phyloP scores from a whole-genome alignment of 108 stramenopile genomes.

The Nitzschia palea region DNA sequence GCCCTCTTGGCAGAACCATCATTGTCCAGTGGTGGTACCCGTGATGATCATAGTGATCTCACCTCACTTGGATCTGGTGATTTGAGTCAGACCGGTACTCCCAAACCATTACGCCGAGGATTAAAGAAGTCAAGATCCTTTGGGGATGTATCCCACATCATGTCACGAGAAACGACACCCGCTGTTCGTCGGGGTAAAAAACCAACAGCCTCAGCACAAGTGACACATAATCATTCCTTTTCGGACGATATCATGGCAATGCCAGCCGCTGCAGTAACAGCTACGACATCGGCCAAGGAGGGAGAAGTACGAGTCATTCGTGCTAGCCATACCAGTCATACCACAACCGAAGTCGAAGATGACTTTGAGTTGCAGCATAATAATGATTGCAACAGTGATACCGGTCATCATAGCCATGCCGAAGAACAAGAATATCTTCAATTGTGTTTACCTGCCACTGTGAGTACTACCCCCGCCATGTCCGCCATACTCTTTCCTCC shows the following conservation, averaged over 20 bases:
- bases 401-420: neutral
- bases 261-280: neutral
- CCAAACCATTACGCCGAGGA: neutral
- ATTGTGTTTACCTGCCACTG: neutral
- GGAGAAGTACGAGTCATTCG: neutral
- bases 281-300: neutral
- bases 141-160: neutral
- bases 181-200: neutral
- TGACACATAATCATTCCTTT: neutral
- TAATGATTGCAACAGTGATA: neutral
- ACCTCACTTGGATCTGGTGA: neutral
- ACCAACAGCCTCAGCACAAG: neutral
- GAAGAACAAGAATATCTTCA: constrained; percentile 4
- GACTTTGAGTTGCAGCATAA: neutral
- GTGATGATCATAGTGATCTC: neutral
- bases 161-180: neutral
- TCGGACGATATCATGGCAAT: neutral
- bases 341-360: neutral
- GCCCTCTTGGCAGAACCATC: neutral
- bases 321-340: neutral
- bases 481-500: too few relatives aligned
- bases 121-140: neutral
- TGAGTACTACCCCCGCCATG: too few relatives aligned
- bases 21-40: neutral
- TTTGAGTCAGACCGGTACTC: neutral